Conservation (phyloP, 345 rosid species). For the Salix dunnii region DNA sequence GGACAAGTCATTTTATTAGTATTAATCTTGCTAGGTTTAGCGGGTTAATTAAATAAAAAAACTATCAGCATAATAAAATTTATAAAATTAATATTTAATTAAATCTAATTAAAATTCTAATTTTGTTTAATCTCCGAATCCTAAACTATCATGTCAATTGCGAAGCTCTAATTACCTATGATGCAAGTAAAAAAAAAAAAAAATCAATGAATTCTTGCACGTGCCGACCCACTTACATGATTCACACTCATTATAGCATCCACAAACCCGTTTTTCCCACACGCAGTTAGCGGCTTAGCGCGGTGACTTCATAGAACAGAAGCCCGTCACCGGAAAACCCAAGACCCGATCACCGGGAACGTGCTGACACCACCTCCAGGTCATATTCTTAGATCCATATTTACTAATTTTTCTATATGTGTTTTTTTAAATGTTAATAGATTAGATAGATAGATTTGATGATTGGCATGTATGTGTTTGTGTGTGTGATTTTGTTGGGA, state of each 20-base stretch:
- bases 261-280: background rate
- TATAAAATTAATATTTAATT: too few relatives aligned
- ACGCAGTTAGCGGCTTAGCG: background rate
- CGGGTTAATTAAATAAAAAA: too few relatives aligned
- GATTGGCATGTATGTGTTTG: background rate
- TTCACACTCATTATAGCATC: background rate
- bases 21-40: too few relatives aligned
- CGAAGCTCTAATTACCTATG: background rate
- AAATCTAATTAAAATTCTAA: too few relatives aligned
- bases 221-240: background rate
- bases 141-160: background rate
- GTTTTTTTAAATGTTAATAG: background rate
- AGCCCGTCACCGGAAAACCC: background rate
- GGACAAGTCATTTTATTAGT: too few relatives aligned
- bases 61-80: too few relatives aligned
- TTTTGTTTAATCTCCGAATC: too few relatives aligned
- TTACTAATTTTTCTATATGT: background rate
- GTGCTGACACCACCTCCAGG: background rate
- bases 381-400: slow-evolving; percentile 1
- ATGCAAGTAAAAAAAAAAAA: background rate
- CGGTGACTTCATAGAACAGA: background rate
- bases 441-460: background rate
- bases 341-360: background rate
- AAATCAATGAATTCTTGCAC: background rate
- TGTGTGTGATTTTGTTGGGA: background rate